phyloP scores from a whole-genome alignment of 1,139 yeast genomes.

The Pneumocystis jirovecii region DNA sequence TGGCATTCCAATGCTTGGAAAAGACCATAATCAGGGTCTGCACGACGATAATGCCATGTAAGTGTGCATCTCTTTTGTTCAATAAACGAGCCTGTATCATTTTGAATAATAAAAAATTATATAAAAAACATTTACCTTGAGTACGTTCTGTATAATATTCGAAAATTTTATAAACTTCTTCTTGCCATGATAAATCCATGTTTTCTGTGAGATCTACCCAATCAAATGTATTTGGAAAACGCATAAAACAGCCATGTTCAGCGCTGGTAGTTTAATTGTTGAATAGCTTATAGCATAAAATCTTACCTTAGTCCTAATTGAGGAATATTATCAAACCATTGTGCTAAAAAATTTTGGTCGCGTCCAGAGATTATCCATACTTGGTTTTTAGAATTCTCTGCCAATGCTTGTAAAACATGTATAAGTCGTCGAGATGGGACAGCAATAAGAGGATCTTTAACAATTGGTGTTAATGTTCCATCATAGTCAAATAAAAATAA shows the following conservation, averaged over 20 bases:
- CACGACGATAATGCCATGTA: slow-evolving; percentile 94
- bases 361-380: slow-evolving; percentile 96
- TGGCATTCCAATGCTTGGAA: slow-evolving; percentile 70
- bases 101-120: background rate
- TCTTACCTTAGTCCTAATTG: slow-evolving; percentile 44
- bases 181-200: slow-evolving; percentile 90
- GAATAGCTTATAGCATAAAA: background rate
- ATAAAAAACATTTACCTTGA: slow-evolving; percentile 33
- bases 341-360: slow-evolving; percentile 76
- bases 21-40: slow-evolving; percentile 83
- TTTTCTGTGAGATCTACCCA: slow-evolving; percentile 81
- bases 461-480: slow-evolving; percentile 13
- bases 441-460: slow-evolving; percentile 14
- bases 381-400: slow-evolving; percentile 65
- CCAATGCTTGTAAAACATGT: slow-evolving; percentile 42
- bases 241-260: slow-evolving; percentile 94
- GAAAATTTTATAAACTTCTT: slow-evolving; percentile 59
- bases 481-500: slow-evolving; percentile 21
- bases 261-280: slow-evolving; percentile 33
- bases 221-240: slow-evolving; percentile 40
- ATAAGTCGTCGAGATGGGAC: slow-evolving; percentile 25
- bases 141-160: slow-evolving; percentile 67
- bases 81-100: slow-evolving; percentile 39
- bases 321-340: slow-evolving; percentile 60
- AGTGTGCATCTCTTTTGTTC: slow-evolving; percentile 86